Percentiles rank a stretch among this genome's conserved stretches.
phyloP scores from a whole-genome alignment of 768 basidiomycete genomes.

The Neoboletus brunneissimus region DNA sequence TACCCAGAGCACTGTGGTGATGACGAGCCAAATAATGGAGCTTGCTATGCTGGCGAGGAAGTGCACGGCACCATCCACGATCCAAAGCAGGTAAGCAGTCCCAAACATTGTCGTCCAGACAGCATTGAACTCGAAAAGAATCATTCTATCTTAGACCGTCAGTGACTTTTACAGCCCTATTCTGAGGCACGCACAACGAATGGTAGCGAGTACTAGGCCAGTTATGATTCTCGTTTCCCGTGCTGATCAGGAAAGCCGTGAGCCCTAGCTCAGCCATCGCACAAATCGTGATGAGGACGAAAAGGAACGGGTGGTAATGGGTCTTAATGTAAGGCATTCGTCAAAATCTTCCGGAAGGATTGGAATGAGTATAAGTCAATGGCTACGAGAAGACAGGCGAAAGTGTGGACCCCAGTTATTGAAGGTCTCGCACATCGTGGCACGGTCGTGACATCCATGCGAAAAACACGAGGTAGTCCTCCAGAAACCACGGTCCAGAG shows the following conservation, averaged over 20 bases:
- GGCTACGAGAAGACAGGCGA: slow-evolving; percentile 11
- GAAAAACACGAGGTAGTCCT: slow-evolving; percentile 31
- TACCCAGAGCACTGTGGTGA: slow-evolving; percentile 69
- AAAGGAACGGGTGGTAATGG: slow-evolving; percentile 61
- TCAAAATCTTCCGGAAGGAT: slow-evolving; percentile 9
- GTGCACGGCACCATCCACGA: slow-evolving; percentile 61
- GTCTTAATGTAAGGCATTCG: slow-evolving; percentile 45
- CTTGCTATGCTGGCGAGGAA: slow-evolving; percentile 75
- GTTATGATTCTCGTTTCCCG: slow-evolving; percentile 58
- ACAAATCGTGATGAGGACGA: slow-evolving; percentile 60
- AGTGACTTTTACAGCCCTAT: background rate
- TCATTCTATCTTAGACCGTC: slow-evolving; percentile 38
- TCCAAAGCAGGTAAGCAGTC: slow-evolving; percentile 68
- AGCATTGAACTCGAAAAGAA: slow-evolving; percentile 60
- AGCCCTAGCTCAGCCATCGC: slow-evolving; percentile 74
- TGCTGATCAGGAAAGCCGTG: slow-evolving; percentile 67
- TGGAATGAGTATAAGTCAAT: slow-evolving; percentile 11
- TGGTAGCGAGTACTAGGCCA: slow-evolving; percentile 66
- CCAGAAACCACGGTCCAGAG: slow-evolving; percentile 7
- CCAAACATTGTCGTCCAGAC: slow-evolving; percentile 76
- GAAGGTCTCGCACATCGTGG: slow-evolving; percentile 22
- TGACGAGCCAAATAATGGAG: slow-evolving; percentile 68
- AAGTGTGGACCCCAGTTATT: slow-evolving; percentile 12
- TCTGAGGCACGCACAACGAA: slow-evolving; percentile 47
- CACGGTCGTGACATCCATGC: slow-evolving; percentile 30